Evolutionary conservation across 805 yeast genomes (phyloP).

Genomic region (Vanderwaltozyma verrucispora): DNA sequence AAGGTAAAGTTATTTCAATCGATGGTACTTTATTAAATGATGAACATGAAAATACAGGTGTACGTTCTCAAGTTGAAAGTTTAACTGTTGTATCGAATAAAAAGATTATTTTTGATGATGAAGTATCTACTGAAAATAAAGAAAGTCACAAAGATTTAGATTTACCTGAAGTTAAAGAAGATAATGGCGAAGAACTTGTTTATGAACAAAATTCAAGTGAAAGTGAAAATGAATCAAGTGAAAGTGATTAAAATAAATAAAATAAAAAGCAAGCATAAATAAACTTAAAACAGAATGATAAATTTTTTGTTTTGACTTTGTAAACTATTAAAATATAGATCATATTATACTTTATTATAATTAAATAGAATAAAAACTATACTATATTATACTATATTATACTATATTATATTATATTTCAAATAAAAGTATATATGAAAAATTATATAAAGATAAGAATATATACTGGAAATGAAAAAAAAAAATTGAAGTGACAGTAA

Average conservation of each 20-base stretch:
- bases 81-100: conserved; percentile 41
- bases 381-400: too few species aligned
- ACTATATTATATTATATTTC: too few species aligned
- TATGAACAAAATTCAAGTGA: conserved; percentile 27
- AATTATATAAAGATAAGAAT: too few species aligned
- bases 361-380: too few species aligned
- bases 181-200: conserved; percentile 27
- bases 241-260: conserved; percentile 13
- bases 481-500: too few species aligned
- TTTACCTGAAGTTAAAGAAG: conserved; percentile 25
- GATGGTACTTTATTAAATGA: conserved; percentile 67
- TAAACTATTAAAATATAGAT: too few species aligned
- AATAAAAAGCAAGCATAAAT: too few species aligned
- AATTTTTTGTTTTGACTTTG: too few species aligned
- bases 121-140: conserved; percentile 27
- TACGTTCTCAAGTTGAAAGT: conserved; percentile 38
- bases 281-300: too few species aligned
- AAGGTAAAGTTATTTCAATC: conserved; percentile 74
- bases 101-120: conserved; percentile 43
- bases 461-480: too few species aligned
- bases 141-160: conserved; percentile 29
- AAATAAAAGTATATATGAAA: too few species aligned
- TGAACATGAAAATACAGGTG: conserved; percentile 9
- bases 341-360: too few species aligned
- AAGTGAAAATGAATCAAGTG: conserved; percentile 18